Percentiles rank a stretch among this genome's conserved stretches.
phyloP scores from a whole-genome alignment of 2,329 filamentous ascomycete species.

The Lasiodiplodia gonubiensis region DNA sequence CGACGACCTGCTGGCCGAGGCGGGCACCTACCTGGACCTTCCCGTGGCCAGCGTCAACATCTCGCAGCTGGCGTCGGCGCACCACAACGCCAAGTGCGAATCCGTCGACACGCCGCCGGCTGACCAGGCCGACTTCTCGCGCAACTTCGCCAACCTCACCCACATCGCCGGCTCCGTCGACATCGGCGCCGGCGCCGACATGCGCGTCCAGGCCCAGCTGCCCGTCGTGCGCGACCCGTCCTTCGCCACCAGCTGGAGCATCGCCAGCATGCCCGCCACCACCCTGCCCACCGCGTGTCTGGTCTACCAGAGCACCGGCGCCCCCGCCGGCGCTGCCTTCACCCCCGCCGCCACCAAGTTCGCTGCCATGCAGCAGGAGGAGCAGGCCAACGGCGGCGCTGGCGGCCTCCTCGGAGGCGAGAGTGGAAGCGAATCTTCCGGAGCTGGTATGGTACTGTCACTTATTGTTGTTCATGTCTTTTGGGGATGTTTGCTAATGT shows the following conservation, averaged over 20 bases:
- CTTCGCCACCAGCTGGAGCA: not conserved
- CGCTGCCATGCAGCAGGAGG: conserved; percentile 14
- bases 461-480: not conserved
- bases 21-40: conserved; percentile 40
- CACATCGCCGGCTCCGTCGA: conserved; percentile 10
- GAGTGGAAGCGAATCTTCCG: not conserved
- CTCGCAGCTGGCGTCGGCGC: conserved; percentile 8
- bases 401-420: not conserved
- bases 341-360: conserved; percentile 18
- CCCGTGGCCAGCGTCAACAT: conserved; percentile 31
- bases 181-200: conserved; percentile 9
- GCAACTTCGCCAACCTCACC: conserved; percentile 13
- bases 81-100: conserved; percentile 1
- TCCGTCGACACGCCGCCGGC: not conserved
- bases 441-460: conserved; percentile 9
- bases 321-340: not conserved
- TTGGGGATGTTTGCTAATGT: not conserved
- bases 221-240: conserved; percentile 6
- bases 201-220: conserved; percentile 17
- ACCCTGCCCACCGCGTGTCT: conserved; percentile 14
- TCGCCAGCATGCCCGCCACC: conserved; percentile 10
- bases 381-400: not conserved
- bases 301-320: conserved; percentile 13
- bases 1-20: conserved; percentile 36
- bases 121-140: conserved; percentile 12